Evolutionary conservation across 371 early-diverging fungal species (phyloP), one percentile per base, ranked within the genome.

Genomic region (Mortierella sp.): DNA sequence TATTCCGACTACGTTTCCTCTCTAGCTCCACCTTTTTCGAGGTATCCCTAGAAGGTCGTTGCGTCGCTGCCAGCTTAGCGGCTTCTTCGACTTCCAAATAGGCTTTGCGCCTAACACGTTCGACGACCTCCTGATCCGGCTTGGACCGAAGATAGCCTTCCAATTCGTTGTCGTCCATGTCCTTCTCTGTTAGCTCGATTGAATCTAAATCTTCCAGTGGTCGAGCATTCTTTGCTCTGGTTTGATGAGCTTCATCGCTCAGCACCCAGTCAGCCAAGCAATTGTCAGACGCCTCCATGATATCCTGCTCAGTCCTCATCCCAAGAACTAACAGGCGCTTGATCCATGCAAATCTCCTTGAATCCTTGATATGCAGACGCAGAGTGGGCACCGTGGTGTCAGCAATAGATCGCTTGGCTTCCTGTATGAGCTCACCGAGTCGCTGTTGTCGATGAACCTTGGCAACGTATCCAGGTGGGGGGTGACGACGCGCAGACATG

Each of bases 81-180:
- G 34, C 21, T 34, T 68, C n/a, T n/a, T 80, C 76, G 4, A 45
- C 54, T 24, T 70, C 70, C 34, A 24, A 7, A 75, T 76, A 76
- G 11, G n/a, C 47, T 11, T 21, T 50, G 8, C 54, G 73, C 60
- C 55, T 80, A 13, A 84, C 71, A 7, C 76, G 55, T 63, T 54
- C 47, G 0, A 77, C 24, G 3, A 52, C 70, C 10, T 54, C 42
- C 16, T 21, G 57, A n/a, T 80, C 84, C 1, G 50, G 45, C 28
- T 58, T 28, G 16, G 73, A 34, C 58, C 81, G 63, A 26, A 75
- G 16, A 76, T 80, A 78, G 14, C 5, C 11, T 24, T 6, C 47
- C 21, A 72, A 48, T 42, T 84, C 84, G 8, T 74, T n/a, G 31
- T 84, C 81, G 28, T 71, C 44, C 26, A 84, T 42, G 68, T 84